Evolutionary conservation across 306 rosid species (phyloP), one percentile per base, ranked within the genome.

Genomic region (Cicer cuneatum): DNA sequence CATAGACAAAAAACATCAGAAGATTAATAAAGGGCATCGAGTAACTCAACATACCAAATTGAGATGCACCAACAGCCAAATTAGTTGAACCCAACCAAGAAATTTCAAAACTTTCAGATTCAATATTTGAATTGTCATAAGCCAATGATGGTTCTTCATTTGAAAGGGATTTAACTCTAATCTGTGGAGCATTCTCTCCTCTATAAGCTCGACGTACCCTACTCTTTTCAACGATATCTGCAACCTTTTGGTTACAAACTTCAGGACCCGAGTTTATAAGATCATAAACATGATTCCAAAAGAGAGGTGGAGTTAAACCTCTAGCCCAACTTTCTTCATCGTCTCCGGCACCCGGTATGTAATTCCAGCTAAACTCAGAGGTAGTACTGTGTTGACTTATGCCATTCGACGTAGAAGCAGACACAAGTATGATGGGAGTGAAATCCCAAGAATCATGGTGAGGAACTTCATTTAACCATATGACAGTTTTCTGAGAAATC

Each of bases 281-380:
- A 79, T 88, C 96, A 78, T 87, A 82, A 67, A 82, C 97, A 69
- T 90, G 74, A 13, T 69, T 82, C 98, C 98, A 89, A 40, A 93
- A 93, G 18, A 93, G 88, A 53, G 52, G 51, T 5, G 96, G 98
- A 47, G 94, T 78, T 74, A 93, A 83, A 52, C 98, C 90, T 80
- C 90, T 85, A 4, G 98, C 91, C 96, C 97, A 93, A 70, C 92
- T 91, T 87, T 93, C 98, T 85, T 93, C 98, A 38, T 93, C 97
- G 16, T 93, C 97, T 71, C 97, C 97, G 0, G 98, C 97, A 53
- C 98, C 97, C 0, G 97, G 81, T 60, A 91, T 91, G 71, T 93
- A 93, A 77, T 86, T 93, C 98, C 98, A 93, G 81, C 98, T 93
- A 81, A 87, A 90, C 81, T 89, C 91, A 3, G 96, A 87, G 71